Base-by-base conservation (phyloP, 1,284 basidiomycete genomes). In the Cryptococcus sp. region DNA sequence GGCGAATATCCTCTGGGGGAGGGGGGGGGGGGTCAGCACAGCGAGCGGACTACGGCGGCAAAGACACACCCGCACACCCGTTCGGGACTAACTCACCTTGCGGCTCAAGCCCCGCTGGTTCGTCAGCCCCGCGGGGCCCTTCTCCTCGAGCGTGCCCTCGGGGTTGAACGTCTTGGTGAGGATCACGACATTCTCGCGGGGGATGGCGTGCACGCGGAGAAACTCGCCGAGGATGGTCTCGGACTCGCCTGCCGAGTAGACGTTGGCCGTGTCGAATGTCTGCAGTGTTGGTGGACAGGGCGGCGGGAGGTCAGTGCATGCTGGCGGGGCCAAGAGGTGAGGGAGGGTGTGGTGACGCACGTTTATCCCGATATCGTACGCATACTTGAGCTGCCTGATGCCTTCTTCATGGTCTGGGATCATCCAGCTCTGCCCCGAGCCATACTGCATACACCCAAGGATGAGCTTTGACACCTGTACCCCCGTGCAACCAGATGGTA, bases 141-240 rank as follows among this genome's bases (percentile, higher is more conserved):
- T 54, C 21, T 51, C 52, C 59, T 66, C 68, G 15, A 50, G 44
- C 12, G 55, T 60, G 1, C 59, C 60, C 44, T 64, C 60, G 1
- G 61, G 47, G 24, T 58, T 53, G 52, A 62, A 58, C 42, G 84
- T 84, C 78, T 91, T 90, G 37, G 87, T 89, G 79, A 90, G 80
- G 35, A 90, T 82, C 15, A 90, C 87, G 23, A 90, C 83, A 64
- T 87, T 84, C 21, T 86, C 84, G 9, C 89, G 82, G 16, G 87
- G 87, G 16, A 91, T 79, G 28, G 85, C 76, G 59, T 84, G 80
- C 61, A 86, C 67, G 66, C 86, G 87, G 76, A 93, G 86, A 1
- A 87, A 89, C 62, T 87, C 86, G 5, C 90, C 89, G 38, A 91
- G 80, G 59, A 89, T 83, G 24, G 82, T 70, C 72, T 92, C 65